phyloP scores from a whole-genome alignment of 805 yeast species.

The Kregervanrija delftensis region DNA sequence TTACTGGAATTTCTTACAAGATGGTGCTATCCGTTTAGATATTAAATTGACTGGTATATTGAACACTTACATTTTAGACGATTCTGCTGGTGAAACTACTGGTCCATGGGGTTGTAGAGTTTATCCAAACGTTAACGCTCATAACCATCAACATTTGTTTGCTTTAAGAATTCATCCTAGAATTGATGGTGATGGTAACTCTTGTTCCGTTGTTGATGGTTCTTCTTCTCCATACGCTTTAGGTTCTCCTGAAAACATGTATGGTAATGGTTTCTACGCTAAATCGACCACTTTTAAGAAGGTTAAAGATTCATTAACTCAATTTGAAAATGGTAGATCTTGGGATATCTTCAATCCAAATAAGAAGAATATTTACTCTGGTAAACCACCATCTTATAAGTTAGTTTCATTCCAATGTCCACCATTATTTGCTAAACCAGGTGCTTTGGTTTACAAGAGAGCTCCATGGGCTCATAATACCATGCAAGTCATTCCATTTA shows the following conservation, averaged over 20 bases:
- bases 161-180: slow-evolving; percentile 74
- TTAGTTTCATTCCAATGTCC: slow-evolving; percentile 71
- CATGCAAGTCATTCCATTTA: slow-evolving; percentile 63
- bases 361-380: slow-evolving; percentile 58
- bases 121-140: slow-evolving; percentile 76
- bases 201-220: slow-evolving; percentile 65
- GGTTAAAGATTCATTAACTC: slow-evolving; percentile 57
- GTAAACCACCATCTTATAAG: slow-evolving; percentile 71
- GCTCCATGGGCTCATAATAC: slow-evolving; percentile 74
- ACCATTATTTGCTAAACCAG: slow-evolving; percentile 64
- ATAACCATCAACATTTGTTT: slow-evolving; percentile 81
- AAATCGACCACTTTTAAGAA: slow-evolving; percentile 62
- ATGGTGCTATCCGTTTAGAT: slow-evolving; percentile 76
- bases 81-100: slow-evolving; percentile 54
- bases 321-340: slow-evolving; percentile 60
- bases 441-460: slow-evolving; percentile 70
- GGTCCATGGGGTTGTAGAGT: slow-evolving; percentile 80
- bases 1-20: slow-evolving; percentile 79
- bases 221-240: slow-evolving; percentile 48
- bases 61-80: slow-evolving; percentile 62
- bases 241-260: slow-evolving; percentile 65
- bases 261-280: slow-evolving; percentile 71
- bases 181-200: slow-evolving; percentile 73
- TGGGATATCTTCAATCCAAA: slow-evolving; percentile 77
- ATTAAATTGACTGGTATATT: slow-evolving; percentile 76